Evolutionary conservation across 2,329 filamentous ascomycete genomes (phyloP).

Genomic region (Neofusicoccum umdonicola): DNA sequence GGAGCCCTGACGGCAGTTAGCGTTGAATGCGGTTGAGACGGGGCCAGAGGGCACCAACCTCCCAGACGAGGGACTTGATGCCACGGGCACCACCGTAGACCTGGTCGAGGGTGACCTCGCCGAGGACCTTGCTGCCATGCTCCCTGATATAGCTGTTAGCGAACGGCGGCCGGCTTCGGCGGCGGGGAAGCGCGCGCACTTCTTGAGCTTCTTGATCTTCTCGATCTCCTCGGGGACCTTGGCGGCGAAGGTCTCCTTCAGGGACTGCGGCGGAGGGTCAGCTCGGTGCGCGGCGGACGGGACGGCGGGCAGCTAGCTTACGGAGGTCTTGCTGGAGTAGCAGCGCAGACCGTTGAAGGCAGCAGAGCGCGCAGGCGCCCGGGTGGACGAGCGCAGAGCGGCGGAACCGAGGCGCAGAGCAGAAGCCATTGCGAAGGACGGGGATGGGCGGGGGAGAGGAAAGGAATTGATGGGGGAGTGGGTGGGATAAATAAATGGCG

Average conservation of each 20-base stretch:
- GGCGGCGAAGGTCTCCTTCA: constrained; percentile 98
- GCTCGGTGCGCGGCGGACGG: constrained; percentile 16
- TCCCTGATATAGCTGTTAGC: constrained; percentile 60
- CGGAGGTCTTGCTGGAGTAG: constrained; percentile 92
- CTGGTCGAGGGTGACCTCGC: constrained; percentile 98
- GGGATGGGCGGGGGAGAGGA: constrained; percentile 32
- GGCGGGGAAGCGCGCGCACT: constrained; percentile 58
- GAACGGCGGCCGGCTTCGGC: constrained; percentile 18
- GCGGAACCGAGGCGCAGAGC: constrained; percentile 77
- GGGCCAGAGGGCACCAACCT: constrained; percentile 50
- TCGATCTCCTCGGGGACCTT: constrained; percentile 95
- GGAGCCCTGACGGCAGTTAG: constrained; percentile 59
- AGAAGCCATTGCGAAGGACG: constrained; percentile 67
- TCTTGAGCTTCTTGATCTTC: constrained; percentile 97
- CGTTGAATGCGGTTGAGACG: constrained; percentile 8
- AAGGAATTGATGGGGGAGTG: constrained; percentile 34
- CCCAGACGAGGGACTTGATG: constrained; percentile 98
- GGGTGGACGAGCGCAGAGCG: constrained; percentile 74
- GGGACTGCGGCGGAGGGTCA: constrained; percentile 58
- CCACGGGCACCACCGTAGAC: constrained; percentile 98
- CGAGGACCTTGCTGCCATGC: constrained; percentile 89
- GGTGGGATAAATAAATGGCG: constrained; percentile 26
- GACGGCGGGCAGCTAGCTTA: constrained; percentile 46
- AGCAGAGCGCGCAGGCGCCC: constrained; percentile 63
- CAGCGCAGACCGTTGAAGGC: constrained; percentile 81